Evolutionary conservation across 805 yeast species (phyloP).

Genomic region (Yamadazyma nakazawae): DNA sequence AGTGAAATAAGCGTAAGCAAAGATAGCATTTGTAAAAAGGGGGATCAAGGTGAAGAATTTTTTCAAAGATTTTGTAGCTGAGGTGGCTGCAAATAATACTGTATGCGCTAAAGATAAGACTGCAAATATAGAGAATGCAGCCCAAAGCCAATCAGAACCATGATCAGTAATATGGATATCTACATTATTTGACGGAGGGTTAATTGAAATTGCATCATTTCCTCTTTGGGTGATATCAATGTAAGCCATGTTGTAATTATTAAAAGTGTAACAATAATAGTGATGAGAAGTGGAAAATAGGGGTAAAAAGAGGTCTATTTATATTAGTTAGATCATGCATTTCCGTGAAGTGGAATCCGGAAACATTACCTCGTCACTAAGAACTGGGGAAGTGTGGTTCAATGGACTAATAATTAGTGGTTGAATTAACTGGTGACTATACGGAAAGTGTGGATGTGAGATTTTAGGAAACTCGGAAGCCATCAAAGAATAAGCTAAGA

Average conservation of each 20-base stretch:
- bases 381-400: background rate
- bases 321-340: background rate
- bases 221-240: slow-evolving; percentile 15
- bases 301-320: slow-evolving; percentile 5
- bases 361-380: background rate
- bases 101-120: slow-evolving; percentile 31
- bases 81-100: slow-evolving; percentile 22
- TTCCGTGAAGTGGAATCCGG: background rate
- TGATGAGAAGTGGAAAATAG: slow-evolving; percentile 6
- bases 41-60: slow-evolving; percentile 41
- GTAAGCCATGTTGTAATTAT: slow-evolving; percentile 1
- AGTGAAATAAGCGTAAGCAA: slow-evolving; percentile 51
- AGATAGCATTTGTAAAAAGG: slow-evolving; percentile 36
- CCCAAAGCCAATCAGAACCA: slow-evolving; percentile 71
- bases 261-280: background rate
- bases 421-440: background rate
- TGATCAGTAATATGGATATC: slow-evolving; percentile 53
- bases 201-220: slow-evolving; percentile 41
- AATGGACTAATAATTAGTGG: background rate
- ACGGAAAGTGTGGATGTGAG: background rate
- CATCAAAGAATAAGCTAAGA: background rate
- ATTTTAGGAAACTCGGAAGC: background rate
- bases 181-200: slow-evolving; percentile 35
- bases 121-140: slow-evolving; percentile 50
- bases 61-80: slow-evolving; percentile 24